These are phyloP conservation scores for Polyplosphaeria fusca DNA, from an alignment of 495 filamentous ascomycete species.

Conservation along the genomic window DNA sequence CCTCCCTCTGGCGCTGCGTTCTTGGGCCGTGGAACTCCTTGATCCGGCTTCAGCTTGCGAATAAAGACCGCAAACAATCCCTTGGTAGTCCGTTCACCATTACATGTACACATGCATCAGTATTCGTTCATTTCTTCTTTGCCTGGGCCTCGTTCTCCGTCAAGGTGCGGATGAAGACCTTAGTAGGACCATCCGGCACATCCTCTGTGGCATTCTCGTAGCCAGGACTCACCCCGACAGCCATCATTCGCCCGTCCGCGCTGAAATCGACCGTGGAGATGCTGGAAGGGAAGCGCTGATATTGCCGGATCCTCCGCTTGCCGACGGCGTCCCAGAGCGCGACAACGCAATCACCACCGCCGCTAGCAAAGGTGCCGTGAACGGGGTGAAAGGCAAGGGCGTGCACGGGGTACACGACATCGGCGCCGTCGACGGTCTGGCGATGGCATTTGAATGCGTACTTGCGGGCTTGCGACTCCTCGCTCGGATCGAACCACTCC, in stretches of 20 bases:
- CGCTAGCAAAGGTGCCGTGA: slow-evolving; percentile 87
- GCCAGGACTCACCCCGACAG: slow-evolving; percentile 79
- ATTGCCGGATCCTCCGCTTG: slow-evolving; percentile 86
- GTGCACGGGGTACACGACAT: slow-evolving; percentile 94
- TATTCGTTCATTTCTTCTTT: slow-evolving; percentile 67
- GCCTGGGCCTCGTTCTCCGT: slow-evolving; percentile 83
- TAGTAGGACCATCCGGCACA: slow-evolving; percentile 56
- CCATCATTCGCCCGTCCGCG: slow-evolving; percentile 75
- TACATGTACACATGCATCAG: too few species aligned
- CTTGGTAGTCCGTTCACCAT: too few species aligned
- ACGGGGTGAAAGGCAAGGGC: slow-evolving; percentile 88
- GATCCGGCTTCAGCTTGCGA: too few species aligned
- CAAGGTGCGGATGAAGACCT: slow-evolving; percentile 77
- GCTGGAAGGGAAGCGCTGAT: slow-evolving; percentile 75
- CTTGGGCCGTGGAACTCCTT: too few species aligned
- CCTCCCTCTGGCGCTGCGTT: too few species aligned
- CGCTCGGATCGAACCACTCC: slow-evolving; percentile 91
- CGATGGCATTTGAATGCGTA: slow-evolving; percentile 99
- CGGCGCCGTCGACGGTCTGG: slow-evolving; percentile 62
- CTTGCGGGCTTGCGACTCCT: slow-evolving; percentile 80
- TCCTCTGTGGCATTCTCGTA: slow-evolving; percentile 90
- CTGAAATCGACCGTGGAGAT: slow-evolving; percentile 76
- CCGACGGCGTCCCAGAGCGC: slow-evolving; percentile 91
- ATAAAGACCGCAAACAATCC: too few species aligned
- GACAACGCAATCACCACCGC: slow-evolving; percentile 92